A percentile compares a stretch with the other conserved stretches of the same genome.
Evolutionary conservation across 1,284 basidiomycete genomes (phyloP).

Genomic region (Pseudozyma hubeiensis): DNA sequence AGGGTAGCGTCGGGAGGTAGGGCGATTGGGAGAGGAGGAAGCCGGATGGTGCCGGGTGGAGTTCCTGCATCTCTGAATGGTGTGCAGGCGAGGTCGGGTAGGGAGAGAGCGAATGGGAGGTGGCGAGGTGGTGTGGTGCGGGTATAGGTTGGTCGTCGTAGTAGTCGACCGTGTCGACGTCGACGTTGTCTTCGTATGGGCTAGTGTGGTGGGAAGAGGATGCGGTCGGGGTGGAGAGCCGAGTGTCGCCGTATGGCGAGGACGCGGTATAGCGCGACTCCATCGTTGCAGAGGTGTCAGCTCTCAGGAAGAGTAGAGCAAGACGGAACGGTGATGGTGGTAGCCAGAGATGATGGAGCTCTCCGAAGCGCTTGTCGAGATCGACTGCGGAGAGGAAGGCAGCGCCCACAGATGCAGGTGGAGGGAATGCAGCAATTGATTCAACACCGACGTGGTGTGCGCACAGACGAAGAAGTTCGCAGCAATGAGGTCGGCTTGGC

Average conservation of each 20-base stretch:
- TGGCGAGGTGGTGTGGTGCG: constrained; percentile 34
- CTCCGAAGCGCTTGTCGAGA: neutral
- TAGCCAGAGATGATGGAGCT: neutral
- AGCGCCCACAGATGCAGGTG: neutral
- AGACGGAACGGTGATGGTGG: constrained; percentile 5
- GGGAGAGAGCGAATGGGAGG: constrained; percentile 31
- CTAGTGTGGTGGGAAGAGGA: constrained; percentile 17
- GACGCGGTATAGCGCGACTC: constrained; percentile 8
- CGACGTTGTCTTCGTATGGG: constrained; percentile 7
- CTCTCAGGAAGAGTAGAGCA: neutral
- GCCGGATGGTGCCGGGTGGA: constrained; percentile 27
- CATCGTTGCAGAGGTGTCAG: neutral
- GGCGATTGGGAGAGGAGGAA: constrained; percentile 18
- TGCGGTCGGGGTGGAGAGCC: constrained; percentile 5
- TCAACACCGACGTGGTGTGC: too few relatives aligned
- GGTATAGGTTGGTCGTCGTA: constrained; percentile 34
- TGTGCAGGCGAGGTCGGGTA: constrained; percentile 19
- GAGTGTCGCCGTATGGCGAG: constrained; percentile 6
- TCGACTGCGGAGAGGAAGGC: neutral
- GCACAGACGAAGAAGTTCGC: neutral
- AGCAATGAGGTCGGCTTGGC: constrained; percentile 1
- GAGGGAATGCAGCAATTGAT: neutral
- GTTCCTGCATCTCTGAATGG: constrained; percentile 29
- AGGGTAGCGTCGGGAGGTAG: constrained; percentile 19
- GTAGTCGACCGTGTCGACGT: constrained; percentile 51